phyloP scores from a whole-genome alignment of 1,139 yeast species.

The Wickerhamomyces sp. region DNA sequence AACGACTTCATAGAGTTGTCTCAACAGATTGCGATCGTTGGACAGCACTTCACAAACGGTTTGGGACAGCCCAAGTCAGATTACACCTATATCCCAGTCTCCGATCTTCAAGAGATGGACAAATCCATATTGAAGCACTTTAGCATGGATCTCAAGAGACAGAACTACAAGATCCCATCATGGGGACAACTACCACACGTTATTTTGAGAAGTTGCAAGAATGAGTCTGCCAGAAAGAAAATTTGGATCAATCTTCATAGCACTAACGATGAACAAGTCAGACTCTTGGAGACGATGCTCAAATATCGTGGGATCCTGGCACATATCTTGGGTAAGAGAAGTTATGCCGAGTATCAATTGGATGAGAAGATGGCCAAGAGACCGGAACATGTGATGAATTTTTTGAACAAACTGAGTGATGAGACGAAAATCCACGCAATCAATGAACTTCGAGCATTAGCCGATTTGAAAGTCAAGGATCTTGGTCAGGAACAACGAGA shows the following conservation, averaged over 20 bases:
- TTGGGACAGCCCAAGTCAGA: constrained; percentile 36
- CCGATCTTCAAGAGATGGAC: constrained; percentile 30
- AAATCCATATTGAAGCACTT: constrained; percentile 23
- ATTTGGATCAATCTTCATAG: constrained; percentile 75
- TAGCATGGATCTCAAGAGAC: constrained; percentile 25
- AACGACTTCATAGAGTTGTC: constrained; percentile 72
- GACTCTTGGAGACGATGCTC: constrained; percentile 52
- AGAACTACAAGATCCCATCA: constrained; percentile 51
- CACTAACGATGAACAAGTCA: constrained; percentile 51
- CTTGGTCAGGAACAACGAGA: constrained; percentile 19
- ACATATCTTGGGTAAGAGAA: constrained; percentile 61
- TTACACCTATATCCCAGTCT: constrained; percentile 26
- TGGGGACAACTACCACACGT: constrained; percentile 65
- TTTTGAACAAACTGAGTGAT: constrained; percentile 54
- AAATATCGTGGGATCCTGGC: constrained; percentile 70
- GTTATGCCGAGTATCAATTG: constrained; percentile 77
- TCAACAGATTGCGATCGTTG: constrained; percentile 74
- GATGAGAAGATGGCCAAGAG: constrained; percentile 86
- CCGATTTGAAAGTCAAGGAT: constrained; percentile 32
- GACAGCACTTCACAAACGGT: constrained; percentile 71
- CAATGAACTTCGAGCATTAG: constrained; percentile 48
- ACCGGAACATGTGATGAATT: constrained; percentile 71
- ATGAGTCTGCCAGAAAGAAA: constrained; percentile 53
- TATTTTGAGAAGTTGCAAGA: constrained; percentile 54
- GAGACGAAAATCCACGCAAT: constrained; percentile 50